Percentiles rank a stretch among this genome's conserved stretches.
These are phyloP conservation scores for Phalaenopsis equestris DNA, from an alignment of 106 monocot genomes.

Conservation along the genomic window DNA sequence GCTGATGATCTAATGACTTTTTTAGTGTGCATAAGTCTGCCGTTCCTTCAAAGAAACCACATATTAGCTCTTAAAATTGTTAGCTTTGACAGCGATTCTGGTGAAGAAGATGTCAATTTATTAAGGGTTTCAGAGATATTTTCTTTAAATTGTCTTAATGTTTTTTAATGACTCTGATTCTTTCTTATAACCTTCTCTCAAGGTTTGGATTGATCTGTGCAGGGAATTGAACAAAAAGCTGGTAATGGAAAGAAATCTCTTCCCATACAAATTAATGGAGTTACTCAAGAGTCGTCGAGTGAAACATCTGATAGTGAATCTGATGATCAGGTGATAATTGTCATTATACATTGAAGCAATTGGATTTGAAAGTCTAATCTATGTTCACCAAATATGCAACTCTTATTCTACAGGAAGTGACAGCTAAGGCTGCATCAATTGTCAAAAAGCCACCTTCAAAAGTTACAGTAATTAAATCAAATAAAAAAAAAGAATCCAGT, in stretches of 20 bases:
- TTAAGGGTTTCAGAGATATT: too few relatives aligned
- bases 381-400: not conserved
- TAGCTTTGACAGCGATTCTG: slow-evolving; percentile 20
- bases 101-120: slow-evolving; percentile 12
- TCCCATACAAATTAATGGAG: slow-evolving; percentile 7
- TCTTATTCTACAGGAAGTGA: not conserved
- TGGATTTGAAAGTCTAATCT: too few relatives aligned
- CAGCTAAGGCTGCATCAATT: not conserved
- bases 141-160: not conserved
- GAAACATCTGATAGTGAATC: slow-evolving; percentile 31
- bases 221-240: too few relatives aligned
- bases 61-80: slow-evolving; percentile 14
- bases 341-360: not conserved
- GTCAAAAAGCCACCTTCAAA: not conserved
- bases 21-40: slow-evolving; percentile 11
- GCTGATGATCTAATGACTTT: not conserved
- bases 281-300: slow-evolving; percentile 9
- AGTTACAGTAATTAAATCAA: not conserved
- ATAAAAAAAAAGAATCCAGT: slow-evolving; percentile 23
- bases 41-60: slow-evolving; percentile 11
- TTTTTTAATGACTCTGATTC: too few relatives aligned
- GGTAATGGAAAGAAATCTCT: not conserved
- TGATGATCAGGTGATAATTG: slow-evolving; percentile 18
- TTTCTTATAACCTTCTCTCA: too few relatives aligned
- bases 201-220: too few relatives aligned